A percentile compares a stretch with the other conserved stretches of the same genome.
Conservation (phyloP, 192 early-diverging fungal genomes). For the Backusella westeae region DNA sequence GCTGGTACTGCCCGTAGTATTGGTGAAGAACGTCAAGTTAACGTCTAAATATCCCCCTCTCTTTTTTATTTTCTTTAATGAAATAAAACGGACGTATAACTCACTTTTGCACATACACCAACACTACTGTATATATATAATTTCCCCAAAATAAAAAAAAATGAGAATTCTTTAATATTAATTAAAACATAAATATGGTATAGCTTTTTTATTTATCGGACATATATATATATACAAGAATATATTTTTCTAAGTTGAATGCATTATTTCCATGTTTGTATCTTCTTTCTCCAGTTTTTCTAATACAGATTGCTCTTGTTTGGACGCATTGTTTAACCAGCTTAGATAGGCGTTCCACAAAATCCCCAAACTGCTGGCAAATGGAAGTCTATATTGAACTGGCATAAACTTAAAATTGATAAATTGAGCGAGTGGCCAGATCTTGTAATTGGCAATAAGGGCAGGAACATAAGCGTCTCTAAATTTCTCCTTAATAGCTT, state of each 20-base stretch:
- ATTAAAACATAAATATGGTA: not conserved
- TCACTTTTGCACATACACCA: not conserved
- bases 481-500: constrained; percentile 58
- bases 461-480: constrained; percentile 56
- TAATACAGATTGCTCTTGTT: constrained; percentile 15
- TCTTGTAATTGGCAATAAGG: constrained; percentile 64
- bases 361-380: constrained; percentile 69
- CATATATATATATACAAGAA: not conserved
- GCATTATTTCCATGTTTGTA: not conserved
- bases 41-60: constrained; percentile 21
- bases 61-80: not conserved
- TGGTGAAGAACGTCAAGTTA: constrained; percentile 14
- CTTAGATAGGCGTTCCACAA: constrained; percentile 77
- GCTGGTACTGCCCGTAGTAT: constrained; percentile 24
- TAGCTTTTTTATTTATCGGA: not conserved
- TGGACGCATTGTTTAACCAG: constrained; percentile 54
- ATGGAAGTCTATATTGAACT: constrained; percentile 62
- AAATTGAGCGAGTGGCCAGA: constrained; percentile 74
- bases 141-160: not conserved
- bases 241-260: not conserved
- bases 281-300: constrained; percentile 1
- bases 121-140: not conserved
- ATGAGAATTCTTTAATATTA: not conserved
- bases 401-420: constrained; percentile 75
- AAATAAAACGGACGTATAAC: constrained; percentile 1